A percentile compares a stretch with the other conserved stretches of the same genome.
phyloP scores from a whole-genome alignment of 2,329 filamentous ascomycete genomes.

The Ophiocordyceps sinensis region DNA sequence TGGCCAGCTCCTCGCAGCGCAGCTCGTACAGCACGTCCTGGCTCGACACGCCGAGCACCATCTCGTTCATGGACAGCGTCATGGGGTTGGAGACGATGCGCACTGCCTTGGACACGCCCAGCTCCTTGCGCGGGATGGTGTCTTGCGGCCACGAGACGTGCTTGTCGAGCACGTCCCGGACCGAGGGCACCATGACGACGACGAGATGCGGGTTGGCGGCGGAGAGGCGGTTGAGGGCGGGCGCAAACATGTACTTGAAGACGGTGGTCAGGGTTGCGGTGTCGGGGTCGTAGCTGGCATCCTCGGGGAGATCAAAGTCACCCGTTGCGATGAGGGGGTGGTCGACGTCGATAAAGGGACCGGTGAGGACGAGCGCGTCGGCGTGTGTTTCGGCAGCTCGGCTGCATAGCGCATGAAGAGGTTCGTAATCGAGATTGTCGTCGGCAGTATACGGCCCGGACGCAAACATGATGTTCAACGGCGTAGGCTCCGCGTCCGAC shows the following conservation, averaged over 20 bases:
- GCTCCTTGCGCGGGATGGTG: conserved; percentile 49
- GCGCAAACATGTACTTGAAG: conserved; percentile 68
- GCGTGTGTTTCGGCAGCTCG: conserved; percentile 60
- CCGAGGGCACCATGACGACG: conserved; percentile 70
- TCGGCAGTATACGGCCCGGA: conserved; percentile 87
- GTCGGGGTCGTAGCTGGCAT: conserved; percentile 56
- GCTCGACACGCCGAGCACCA: conserved; percentile 64
- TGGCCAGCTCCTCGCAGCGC: conserved; percentile 50
- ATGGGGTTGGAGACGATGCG: conserved; percentile 82
- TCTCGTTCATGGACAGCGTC: conserved; percentile 77
- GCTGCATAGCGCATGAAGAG: conserved; percentile 66
- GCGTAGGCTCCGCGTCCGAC: conserved; percentile 34
- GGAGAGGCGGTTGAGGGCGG: conserved; percentile 55
- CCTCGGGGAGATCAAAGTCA: conserved; percentile 62
- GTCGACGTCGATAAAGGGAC: conserved; percentile 83
- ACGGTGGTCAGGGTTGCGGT: conserved; percentile 67
- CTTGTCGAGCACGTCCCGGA: conserved; percentile 67
- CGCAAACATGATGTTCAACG: conserved; percentile 63
- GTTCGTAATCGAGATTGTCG: conserved; percentile 81
- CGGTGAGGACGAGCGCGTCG: conserved; percentile 66
- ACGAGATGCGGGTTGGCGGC: conserved; percentile 60
- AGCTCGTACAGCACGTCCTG: conserved; percentile 79
- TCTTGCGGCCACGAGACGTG: conserved; percentile 74
- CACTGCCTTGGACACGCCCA: conserved; percentile 64
- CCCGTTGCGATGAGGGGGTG: conserved; percentile 75